Evolutionary conservation across 1,139 yeast genomes (phyloP).

Genomic region (Tardiomyces blankii): DNA sequence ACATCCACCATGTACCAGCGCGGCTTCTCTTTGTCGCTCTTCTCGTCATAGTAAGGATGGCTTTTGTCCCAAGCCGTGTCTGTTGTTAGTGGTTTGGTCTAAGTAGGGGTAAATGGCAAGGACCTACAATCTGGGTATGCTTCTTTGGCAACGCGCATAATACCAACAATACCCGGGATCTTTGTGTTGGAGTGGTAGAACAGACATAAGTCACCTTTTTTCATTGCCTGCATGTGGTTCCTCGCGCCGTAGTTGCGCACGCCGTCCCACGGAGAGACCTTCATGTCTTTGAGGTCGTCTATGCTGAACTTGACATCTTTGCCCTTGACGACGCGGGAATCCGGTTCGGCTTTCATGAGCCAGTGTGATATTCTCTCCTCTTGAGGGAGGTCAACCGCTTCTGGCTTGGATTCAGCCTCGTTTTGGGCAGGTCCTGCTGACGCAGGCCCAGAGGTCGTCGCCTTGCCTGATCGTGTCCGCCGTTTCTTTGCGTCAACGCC

Average conservation of each 20-base stretch:
- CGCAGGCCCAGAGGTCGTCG: too few species aligned
- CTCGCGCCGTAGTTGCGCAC: conserved; percentile 46
- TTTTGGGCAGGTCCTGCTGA: too few species aligned
- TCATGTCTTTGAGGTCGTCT: conserved; percentile 30
- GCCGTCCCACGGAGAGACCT: conserved; percentile 42
- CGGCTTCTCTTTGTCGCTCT: conserved; percentile 31
- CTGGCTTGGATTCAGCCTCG: too few species aligned
- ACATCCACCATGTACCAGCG: conserved; percentile 48
- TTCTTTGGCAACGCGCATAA: conserved; percentile 29
- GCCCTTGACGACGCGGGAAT: conserved; percentile 36
- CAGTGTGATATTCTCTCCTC: too few species aligned
- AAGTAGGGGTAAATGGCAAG: too few species aligned
- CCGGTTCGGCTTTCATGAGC: conserved; percentile 46
- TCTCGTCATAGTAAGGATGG: conserved; percentile 37
- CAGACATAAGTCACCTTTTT: conserved; percentile 33
- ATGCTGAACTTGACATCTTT: conserved; percentile 38
- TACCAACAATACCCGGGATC: conserved; percentile 42
- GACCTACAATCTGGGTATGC: conserved; percentile 29
- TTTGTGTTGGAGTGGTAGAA: conserved; percentile 46
- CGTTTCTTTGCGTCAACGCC: too few species aligned
- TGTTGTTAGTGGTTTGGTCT: not conserved
- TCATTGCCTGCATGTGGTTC: conserved; percentile 38
- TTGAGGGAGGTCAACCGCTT: too few species aligned
- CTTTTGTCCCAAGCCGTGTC: conserved; percentile 28
- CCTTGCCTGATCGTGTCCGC: too few species aligned